A percentile compares a stretch with the other conserved stretches of the same genome.
Conservation (phyloP, 164 flowering plant genomes). For the Nelumbo lutea region DNA sequence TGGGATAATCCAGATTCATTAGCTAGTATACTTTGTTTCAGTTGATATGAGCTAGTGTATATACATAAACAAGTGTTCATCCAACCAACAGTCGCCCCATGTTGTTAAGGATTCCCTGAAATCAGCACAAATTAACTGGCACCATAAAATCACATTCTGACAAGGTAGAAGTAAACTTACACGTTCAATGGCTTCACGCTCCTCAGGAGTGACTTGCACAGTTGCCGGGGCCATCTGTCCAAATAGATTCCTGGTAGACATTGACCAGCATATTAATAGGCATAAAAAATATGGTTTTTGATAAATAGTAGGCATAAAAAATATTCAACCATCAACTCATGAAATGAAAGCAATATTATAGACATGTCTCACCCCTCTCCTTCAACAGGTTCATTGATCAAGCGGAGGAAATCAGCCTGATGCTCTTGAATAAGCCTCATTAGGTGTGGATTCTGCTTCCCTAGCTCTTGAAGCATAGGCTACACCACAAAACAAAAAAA, state of each 20-base stretch:
- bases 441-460: conserved; percentile 77
- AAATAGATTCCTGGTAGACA: conserved; percentile 36
- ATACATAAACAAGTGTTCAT: no score
- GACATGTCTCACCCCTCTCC: conserved; percentile 47
- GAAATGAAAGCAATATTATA: neutral
- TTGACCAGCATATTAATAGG: neutral
- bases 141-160: no score
- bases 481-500: conserved; percentile 14
- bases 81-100: no score
- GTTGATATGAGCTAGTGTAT: no score
- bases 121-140: no score
- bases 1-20: no score
- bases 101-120: no score
- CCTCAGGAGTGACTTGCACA: conserved; percentile 64
- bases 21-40: no score
- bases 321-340: neutral
- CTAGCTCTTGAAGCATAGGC: conserved; percentile 87
- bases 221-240: conserved; percentile 50
- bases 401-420: conserved; percentile 69
- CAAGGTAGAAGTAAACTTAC: conserved; percentile 30
- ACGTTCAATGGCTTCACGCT: conserved; percentile 77
- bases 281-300: no score
- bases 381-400: conserved; percentile 75
- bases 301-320: conserved; percentile 2
- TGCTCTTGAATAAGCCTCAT: conserved; percentile 77